These are phyloP conservation scores for Malassezia pachydermatis DNA, from an alignment of 1,284 basidiomycete species.

Conservation along the genomic window DNA sequence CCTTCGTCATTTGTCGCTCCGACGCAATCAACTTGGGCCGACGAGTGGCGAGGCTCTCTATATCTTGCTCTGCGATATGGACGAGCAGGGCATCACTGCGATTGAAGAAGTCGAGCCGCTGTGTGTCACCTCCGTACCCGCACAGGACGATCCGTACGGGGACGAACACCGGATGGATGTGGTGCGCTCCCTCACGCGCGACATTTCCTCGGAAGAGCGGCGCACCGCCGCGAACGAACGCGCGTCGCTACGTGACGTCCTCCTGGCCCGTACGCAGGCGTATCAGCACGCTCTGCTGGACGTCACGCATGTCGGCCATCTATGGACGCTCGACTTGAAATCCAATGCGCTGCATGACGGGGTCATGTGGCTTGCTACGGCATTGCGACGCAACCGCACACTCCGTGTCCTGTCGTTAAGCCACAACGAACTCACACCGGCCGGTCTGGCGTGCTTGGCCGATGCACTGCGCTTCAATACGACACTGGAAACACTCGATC, in stretches of 20 bases:
- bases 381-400: constrained; percentile 87
- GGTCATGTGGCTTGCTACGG: constrained; percentile 86
- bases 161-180: neutral
- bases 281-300: constrained; percentile 50
- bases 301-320: constrained; percentile 68
- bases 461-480: constrained; percentile 94
- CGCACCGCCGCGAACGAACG: constrained; percentile 27
- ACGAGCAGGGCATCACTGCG: constrained; percentile 4
- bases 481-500: constrained; percentile 80
- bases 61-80: constrained; percentile 35
- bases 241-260: constrained; percentile 3
- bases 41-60: constrained; percentile 26
- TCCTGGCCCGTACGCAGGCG: constrained; percentile 2
- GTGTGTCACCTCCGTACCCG: neutral
- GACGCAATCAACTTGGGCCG: constrained; percentile 32
- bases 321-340: constrained; percentile 79
- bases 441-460: constrained; percentile 68
- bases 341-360: constrained; percentile 68
- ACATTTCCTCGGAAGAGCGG: constrained; percentile 30
- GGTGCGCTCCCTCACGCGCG: constrained; percentile 13
- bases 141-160: constrained; percentile 4
- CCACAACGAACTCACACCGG: constrained; percentile 81
- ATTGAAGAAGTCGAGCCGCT: constrained; percentile 1
- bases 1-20: constrained; percentile 39
- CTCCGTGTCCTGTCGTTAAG: constrained; percentile 84